Base-by-base conservation (phyloP, 2,329 filamentous ascomycete species). In the Colletotrichum scovillei region DNA sequence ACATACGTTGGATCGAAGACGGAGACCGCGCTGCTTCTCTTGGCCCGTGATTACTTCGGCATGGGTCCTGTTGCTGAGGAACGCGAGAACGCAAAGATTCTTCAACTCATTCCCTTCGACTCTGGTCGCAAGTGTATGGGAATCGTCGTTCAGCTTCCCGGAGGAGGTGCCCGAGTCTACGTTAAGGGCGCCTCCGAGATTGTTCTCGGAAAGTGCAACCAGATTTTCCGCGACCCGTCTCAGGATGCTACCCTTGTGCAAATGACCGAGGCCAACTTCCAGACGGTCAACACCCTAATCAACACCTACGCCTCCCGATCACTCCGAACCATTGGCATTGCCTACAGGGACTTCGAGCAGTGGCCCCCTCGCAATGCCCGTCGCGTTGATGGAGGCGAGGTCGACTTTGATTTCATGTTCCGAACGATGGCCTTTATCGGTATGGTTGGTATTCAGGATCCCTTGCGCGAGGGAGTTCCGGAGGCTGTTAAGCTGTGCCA, bases 391-490 rank as follows among this genome's bases (percentile, higher is more conserved):
- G 86, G 85, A 28, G 87, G 92, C 80, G 87, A 87, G 77, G 89
- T 91, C n/a, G 82, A 86, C 9, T 93, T 94, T 75, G 91, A 93
- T 58, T 87, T 91, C 66, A 81, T 94, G 19, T 93, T 93, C 81
- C 85, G 87, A 60, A 86, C 91, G 67, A 93, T 94, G 92, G 85
- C 86, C 16, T 90, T 94, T 74, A 79, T 95, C 52, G 89, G 90
- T 35, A 86, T 95, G 77, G 92, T 95, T 63, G 94, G 94, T 78
- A 95, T 96, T 74, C 94, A 95, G 79, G 94, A 96, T 80, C 94
- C 94, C 57, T 88, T 95, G 14, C 92, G 94, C 74, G 87, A 89
- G 0, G 93, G 93, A 74, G 94, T 95, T n/a, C 87, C 87, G 1
- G 90, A 94, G 64, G 93, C 94, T 12, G 93, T 96, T 32, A 86